These are phyloP conservation scores for Trifolium subterraneum DNA, from an alignment of 306 rosid species.

Conservation along the genomic window DNA sequence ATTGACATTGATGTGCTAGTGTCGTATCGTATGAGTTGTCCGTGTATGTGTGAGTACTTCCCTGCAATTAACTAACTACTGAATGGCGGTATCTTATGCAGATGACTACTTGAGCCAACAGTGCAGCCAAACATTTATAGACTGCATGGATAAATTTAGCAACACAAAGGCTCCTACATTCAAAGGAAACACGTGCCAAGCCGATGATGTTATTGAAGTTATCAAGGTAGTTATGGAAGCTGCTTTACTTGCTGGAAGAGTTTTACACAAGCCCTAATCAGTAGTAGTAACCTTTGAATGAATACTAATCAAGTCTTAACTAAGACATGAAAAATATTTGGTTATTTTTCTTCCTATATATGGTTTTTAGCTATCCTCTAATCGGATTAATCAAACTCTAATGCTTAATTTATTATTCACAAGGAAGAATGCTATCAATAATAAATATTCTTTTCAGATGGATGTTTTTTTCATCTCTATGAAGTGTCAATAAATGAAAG, in stretches of 20 bases:
- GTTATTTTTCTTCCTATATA: slow-evolving; percentile 17
- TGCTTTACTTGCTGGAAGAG: slow-evolving; percentile 86
- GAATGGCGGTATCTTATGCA: too few relatives aligned
- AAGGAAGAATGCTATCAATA: not conserved
- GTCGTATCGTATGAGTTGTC: not conserved
- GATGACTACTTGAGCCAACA: slow-evolving; percentile 92
- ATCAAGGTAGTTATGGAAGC: slow-evolving; percentile 83
- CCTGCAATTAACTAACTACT: not conserved
- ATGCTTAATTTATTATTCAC: slow-evolving; percentile 30
- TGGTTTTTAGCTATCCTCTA: slow-evolving; percentile 32
- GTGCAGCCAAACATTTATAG: slow-evolving; percentile 75
- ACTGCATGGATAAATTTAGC: slow-evolving; percentile 74
- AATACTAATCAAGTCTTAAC: slow-evolving; percentile 15
- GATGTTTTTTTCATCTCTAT: not conserved
- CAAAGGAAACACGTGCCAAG: slow-evolving; percentile 73
- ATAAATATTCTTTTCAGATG: too few relatives aligned
- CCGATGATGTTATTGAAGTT: slow-evolving; percentile 67
- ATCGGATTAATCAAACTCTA: slow-evolving; percentile 33
- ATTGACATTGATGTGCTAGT: not conserved
- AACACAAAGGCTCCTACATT: slow-evolving; percentile 53
- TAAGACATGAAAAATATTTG: not conserved
- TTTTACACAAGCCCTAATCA: slow-evolving; percentile 74
- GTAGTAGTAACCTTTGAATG: not conserved
- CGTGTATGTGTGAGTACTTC: too few relatives aligned
- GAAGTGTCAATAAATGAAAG: slow-evolving; percentile 8